phyloP scores from a whole-genome alignment of 768 basidiomycete species.

The Melanogaster broomeanus region DNA sequence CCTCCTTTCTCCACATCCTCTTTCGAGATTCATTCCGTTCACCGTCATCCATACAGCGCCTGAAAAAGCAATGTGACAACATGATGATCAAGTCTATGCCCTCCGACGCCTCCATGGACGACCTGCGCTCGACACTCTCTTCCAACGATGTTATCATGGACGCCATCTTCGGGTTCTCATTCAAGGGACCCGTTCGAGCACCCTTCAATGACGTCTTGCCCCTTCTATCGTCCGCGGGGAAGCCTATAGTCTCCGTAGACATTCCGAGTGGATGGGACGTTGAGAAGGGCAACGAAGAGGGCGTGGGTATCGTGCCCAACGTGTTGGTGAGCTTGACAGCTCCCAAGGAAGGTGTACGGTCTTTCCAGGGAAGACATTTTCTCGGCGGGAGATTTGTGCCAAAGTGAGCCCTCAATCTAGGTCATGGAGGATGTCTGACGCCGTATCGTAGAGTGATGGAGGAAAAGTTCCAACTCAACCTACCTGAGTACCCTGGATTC shows the following conservation, averaged over 20 bases:
- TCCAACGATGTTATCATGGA: slow-evolving; percentile 86
- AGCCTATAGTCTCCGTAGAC: slow-evolving; percentile 93
- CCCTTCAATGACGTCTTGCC: slow-evolving; percentile 83
- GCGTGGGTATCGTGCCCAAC: slow-evolving; percentile 65
- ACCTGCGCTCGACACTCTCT: slow-evolving; percentile 51
- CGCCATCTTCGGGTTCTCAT: slow-evolving; percentile 98
- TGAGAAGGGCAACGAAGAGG: slow-evolving; percentile 64
- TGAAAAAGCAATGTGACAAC: slow-evolving; percentile 86
- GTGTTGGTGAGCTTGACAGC: slow-evolving; percentile 91
- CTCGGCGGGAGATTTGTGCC: slow-evolving; percentile 94
- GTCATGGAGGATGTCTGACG: background rate
- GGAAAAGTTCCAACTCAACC: slow-evolving; percentile 73
- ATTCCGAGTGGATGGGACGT: slow-evolving; percentile 98
- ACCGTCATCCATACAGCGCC: slow-evolving; percentile 47
- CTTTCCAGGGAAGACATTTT: slow-evolving; percentile 83
- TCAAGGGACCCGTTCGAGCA: slow-evolving; percentile 83
- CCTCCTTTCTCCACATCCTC: background rate
- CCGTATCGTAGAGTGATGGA: slow-evolving; percentile 57
- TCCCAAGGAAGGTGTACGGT: slow-evolving; percentile 84
- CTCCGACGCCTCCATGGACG: slow-evolving; percentile 44
- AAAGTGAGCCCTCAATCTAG: slow-evolving; percentile 52
- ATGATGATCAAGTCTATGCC: slow-evolving; percentile 78
- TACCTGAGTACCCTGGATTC: slow-evolving; percentile 78
- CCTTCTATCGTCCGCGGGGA: slow-evolving; percentile 57
- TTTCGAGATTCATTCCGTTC: background rate